Evolutionary conservation across 2,329 filamentous ascomycete genomes (phyloP).

Genomic region (Fusarium incarnatum): DNA sequence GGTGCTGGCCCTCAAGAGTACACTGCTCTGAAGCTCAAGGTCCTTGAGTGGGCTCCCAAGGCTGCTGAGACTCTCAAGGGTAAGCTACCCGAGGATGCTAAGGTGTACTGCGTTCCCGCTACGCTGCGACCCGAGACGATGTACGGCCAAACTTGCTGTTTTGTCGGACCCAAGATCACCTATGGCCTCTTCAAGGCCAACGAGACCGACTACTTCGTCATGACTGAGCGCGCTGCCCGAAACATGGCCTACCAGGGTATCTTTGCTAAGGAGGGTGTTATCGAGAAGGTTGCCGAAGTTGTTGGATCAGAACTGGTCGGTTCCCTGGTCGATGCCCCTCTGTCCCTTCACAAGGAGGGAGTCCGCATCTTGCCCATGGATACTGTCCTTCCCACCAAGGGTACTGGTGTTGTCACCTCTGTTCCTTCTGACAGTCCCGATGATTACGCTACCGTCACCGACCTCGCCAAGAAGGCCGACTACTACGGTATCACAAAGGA

Average conservation of each 20-base stretch:
- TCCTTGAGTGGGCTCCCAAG: slow-evolving; percentile 86
- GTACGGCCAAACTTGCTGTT: slow-evolving; percentile 98
- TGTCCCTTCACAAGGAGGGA: slow-evolving; percentile 85
- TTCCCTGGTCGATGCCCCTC: slow-evolving; percentile 87
- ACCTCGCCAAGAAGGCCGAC: slow-evolving; percentile 93
- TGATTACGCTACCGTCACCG: slow-evolving; percentile 88
- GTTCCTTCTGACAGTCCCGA: slow-evolving; percentile 95
- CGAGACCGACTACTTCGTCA: slow-evolving; percentile 83
- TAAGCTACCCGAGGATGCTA: slow-evolving; percentile 81
- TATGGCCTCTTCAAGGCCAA: slow-evolving; percentile 89
- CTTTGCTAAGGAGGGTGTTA: slow-evolving; percentile 80
- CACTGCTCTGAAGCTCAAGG: slow-evolving; percentile 89
- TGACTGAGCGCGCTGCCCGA: slow-evolving; percentile 85
- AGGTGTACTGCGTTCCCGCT: slow-evolving; percentile 90
- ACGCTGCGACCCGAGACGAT: slow-evolving; percentile 97
- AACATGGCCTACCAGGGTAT: slow-evolving; percentile 97
- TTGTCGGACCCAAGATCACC: slow-evolving; percentile 87
- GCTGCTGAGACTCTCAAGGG: slow-evolving; percentile 77
- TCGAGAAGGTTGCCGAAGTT: slow-evolving; percentile 80
- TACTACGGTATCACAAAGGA: slow-evolving; percentile 97
- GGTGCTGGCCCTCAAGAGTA: slow-evolving; percentile 86
- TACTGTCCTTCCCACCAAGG: slow-evolving; percentile 89
- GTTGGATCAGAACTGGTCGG: slow-evolving; percentile 85
- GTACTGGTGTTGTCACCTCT: slow-evolving; percentile 94
- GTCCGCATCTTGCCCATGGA: slow-evolving; percentile 97